These are phyloP conservation scores for Cicer bijugum DNA, from an alignment of 306 rosid genomes.

Conservation along the genomic window DNA sequence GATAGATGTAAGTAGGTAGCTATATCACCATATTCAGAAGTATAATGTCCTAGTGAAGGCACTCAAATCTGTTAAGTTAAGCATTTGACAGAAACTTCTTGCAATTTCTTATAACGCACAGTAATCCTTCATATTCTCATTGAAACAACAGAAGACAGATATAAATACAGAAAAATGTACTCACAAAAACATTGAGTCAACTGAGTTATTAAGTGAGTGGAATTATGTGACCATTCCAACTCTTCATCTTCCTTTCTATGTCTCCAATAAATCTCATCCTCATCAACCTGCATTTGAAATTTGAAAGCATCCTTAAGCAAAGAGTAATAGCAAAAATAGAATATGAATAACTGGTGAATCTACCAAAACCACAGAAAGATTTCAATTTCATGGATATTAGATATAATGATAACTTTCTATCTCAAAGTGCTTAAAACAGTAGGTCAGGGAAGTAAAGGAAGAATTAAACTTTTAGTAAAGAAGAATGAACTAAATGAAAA, in stretches of 20 bases:
- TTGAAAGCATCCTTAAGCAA: slow-evolving; percentile 40
- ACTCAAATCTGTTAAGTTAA: slow-evolving; percentile 10
- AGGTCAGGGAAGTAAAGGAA: no score
- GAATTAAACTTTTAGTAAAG: neutral
- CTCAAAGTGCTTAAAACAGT: no score
- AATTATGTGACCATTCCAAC: slow-evolving; percentile 75
- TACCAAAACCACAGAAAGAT: slow-evolving; percentile 31
- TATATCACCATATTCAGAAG: slow-evolving; percentile 28
- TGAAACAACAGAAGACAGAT: slow-evolving; percentile 6
- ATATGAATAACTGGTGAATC: slow-evolving; percentile 19
- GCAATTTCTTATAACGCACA: slow-evolving; percentile 11
- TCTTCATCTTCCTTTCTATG: slow-evolving; percentile 65
- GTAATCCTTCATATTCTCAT: neutral
- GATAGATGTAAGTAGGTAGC: neutral
- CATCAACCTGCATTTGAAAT: slow-evolving; percentile 72
- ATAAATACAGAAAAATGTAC: slow-evolving; percentile 47
- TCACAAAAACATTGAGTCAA: slow-evolving; percentile 87
- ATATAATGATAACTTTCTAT: neutral
- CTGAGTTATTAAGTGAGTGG: slow-evolving; percentile 77
- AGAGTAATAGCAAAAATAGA: slow-evolving; percentile 33
- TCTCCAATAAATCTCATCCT: slow-evolving; percentile 81
- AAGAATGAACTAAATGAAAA: slow-evolving; percentile 23
- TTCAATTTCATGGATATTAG: slow-evolving; percentile 32
- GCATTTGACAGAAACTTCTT: neutral
- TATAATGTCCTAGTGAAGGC: neutral